Base-by-base conservation (phyloP, 148 eudicot species). In the Salicornia ramosissima region DNA sequence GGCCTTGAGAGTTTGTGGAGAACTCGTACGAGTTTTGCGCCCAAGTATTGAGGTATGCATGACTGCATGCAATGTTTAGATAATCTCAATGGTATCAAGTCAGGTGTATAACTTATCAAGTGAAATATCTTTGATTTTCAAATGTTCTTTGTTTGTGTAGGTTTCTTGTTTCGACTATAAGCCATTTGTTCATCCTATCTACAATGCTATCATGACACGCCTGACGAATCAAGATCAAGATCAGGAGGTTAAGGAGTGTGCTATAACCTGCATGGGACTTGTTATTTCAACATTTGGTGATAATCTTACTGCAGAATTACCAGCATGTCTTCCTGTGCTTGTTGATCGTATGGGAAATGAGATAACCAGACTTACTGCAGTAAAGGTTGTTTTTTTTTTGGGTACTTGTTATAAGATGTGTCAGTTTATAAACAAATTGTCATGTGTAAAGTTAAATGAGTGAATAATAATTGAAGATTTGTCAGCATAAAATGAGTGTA, bases 311-410 rank as follows among this genome's bases (percentile, higher is more conserved):
- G 82, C 78, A 21, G 90, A 91, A 65, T 76, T 91, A 77, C 91
- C 97, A 28, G 65, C 87, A 58, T 91, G 96, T 78, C 97, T 95
- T 72, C 97, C 99, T 19, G 99, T 95, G 65, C 87, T 95, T 52
- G 93, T 95, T 67, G 99, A 95, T 80, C 90, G 99, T 46, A 95
- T 95, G 99, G 96, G 99, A 71, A 95, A 95, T 85, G 99, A 95
- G 78, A 95, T 91, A 64, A 95, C 99, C 33, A 77, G 97, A 65
- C 97, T 95, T 47, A 95, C 99, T 52, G 91, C 99, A 78, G 99
- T 95, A 28, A 95, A 95, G 97, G 99, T 95, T 69, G 28, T 81
- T 78, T 31, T 42, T 72, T 14, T 19, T 42, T 65, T 55, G 4
- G 4, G 40, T 36, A 3, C 8, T 36, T 36, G 30, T 61, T 16